Conservation (phyloP, 805 yeast species). For the Ogataea trehaloabstinens region DNA sequence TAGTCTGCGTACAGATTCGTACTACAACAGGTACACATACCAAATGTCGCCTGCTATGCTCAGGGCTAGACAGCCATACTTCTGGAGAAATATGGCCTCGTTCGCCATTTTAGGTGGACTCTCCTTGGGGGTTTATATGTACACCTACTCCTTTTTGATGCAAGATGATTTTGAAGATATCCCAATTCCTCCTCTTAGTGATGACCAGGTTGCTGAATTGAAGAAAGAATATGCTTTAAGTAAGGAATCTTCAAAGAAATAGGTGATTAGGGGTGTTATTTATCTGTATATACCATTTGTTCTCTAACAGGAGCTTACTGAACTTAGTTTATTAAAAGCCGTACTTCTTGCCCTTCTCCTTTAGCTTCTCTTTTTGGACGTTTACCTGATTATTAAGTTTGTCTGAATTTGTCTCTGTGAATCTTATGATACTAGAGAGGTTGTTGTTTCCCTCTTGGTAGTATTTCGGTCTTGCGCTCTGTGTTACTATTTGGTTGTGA, state of each 20-base stretch:
- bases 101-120: constrained; percentile 60
- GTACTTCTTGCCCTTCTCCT: constrained; percentile 12
- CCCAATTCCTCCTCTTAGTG: constrained; percentile 90
- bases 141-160: constrained; percentile 65
- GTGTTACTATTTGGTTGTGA: constrained; percentile 15
- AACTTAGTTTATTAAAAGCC: constrained; percentile 12
- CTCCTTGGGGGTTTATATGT: constrained; percentile 63
- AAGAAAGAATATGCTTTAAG: constrained; percentile 58
- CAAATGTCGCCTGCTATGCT: constrained; percentile 91
- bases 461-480: constrained; percentile 23
- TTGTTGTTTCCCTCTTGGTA: constrained; percentile 33
- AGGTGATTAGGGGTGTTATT: neutral
- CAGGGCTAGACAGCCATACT: constrained; percentile 85
- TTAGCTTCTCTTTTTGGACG: constrained; percentile 14
- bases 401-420: constrained; percentile 28
- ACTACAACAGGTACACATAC: constrained; percentile 45
- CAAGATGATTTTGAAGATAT: constrained; percentile 86
- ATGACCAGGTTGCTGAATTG: constrained; percentile 69
- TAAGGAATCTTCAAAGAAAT: constrained; percentile 36
- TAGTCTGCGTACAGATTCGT: constrained; percentile 27
- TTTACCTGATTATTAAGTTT: constrained; percentile 22
- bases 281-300: constrained; percentile 3
- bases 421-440: constrained; percentile 28
- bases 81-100: constrained; percentile 69
- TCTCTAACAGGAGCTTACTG: constrained; percentile 1